Conservation (phyloP, 2,329 filamentous ascomycete genomes). For the Talaromyces sp. region DNA sequence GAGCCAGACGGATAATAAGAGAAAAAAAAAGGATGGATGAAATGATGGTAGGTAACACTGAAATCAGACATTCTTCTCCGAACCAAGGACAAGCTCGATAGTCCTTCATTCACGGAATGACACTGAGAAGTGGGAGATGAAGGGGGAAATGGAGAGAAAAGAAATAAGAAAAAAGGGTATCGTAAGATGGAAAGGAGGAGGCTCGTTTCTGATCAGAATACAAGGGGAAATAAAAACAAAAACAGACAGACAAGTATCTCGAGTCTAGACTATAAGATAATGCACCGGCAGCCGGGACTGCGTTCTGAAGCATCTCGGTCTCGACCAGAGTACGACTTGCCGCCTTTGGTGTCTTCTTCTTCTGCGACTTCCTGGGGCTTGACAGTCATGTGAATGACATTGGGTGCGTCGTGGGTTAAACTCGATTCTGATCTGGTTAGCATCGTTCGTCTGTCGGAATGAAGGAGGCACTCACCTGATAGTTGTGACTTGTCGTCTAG, state of each 20-base stretch:
- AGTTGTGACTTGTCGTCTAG: conserved; percentile 82
- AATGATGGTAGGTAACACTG: background rate
- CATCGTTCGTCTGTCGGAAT: background rate
- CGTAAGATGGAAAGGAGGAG: background rate
- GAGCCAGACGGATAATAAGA: background rate
- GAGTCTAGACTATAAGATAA: conserved; percentile 50
- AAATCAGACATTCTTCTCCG: background rate
- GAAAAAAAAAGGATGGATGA: background rate
- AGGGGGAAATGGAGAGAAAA: background rate
- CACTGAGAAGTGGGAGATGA: background rate
- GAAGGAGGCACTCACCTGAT: conserved; percentile 60
- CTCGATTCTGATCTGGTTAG: conserved; percentile 59
- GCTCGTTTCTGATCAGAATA: background rate
- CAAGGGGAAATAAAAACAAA: background rate
- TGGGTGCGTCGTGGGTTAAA: conserved; percentile 67
- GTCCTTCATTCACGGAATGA: background rate
- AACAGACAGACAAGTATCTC: background rate
- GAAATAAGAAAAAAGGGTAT: background rate
- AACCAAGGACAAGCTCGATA: background rate
- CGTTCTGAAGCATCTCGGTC: conserved; percentile 52
- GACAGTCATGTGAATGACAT: conserved; percentile 93
- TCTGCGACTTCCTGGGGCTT: conserved; percentile 78
- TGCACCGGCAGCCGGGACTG: conserved; percentile 59
- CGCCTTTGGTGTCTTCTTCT: conserved; percentile 68
- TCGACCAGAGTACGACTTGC: conserved; percentile 49